Base-by-base conservation (phyloP, 192 early-diverging fungal species). In the Pilaira anomala region DNA sequence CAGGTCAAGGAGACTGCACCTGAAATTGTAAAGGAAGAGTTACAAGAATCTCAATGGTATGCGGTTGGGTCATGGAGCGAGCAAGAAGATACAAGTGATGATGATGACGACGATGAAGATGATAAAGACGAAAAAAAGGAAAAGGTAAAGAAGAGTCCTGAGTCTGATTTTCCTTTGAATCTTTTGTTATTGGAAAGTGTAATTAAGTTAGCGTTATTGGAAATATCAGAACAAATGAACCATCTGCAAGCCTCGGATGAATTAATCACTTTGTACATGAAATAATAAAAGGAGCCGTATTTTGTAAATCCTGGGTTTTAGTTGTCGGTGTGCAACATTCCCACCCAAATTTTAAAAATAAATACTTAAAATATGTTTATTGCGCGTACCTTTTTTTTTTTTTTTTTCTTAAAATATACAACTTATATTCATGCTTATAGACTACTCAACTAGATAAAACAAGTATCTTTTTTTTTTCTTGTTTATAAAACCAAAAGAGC, bases 171-270 rank as follows among this genome's bases (percentile, higher is more conserved):
- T 60, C 48, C 66, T 53, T 30, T 60, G 7, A 73, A 78, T 6
- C 71, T 91, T 3, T 78, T 85, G 22, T 63, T 88, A 18, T 69
- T 91, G 7, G 89, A 91, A 66, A 85, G 84, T 60, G 63, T 81
- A 16, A 66, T 91, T 3, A 78, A 84, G 36, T 73, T 90, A 29
- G 79, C 82, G 1, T 71, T 83, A 12, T 65, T 91, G 11, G 89
- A 90, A 68, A 72, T 78, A 28, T 65, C 79, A 29, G 89, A 91
- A 61, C 83, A 88, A 46, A 67, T 64, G 48, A 73, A 79, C 48
- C 86, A 90, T 72, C 64, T 87, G 2, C 78, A 87, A 22, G 76
- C 85, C 3, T 68, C 80, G 6, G 89, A 91, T 69, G 89, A 89
- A 53, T 83, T 85, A 51, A 72, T 91, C 29, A 72, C 80, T 39